A percentile compares a stretch with the other conserved stretches of the same genome.
phyloP scores from a whole-genome alignment of 495 filamentous ascomycete genomes.

The Xylaria castorea region DNA sequence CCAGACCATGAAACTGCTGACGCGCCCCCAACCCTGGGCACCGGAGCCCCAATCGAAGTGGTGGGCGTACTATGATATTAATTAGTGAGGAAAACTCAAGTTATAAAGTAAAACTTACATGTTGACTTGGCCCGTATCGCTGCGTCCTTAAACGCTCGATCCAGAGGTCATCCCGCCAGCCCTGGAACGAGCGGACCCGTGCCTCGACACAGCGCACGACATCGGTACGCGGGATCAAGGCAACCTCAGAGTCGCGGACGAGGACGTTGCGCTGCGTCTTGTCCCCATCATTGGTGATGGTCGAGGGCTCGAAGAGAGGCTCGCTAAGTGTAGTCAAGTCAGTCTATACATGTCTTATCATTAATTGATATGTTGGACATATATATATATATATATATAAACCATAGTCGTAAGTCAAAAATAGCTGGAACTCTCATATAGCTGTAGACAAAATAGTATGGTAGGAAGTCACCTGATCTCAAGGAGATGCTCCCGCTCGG shows the following conservation, averaged over 20 bases:
- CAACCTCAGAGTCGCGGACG: constrained; percentile 56
- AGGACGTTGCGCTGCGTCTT: constrained; percentile 41
- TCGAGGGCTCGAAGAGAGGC: constrained; percentile 51
- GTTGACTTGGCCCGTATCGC: constrained; percentile 48
- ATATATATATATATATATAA: not conserved
- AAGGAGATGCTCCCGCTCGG: constrained; percentile 49
- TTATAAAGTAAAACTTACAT: constrained; percentile 28
- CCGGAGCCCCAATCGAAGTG: constrained; percentile 56
- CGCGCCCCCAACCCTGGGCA: constrained; percentile 52
- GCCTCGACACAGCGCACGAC: constrained; percentile 52
- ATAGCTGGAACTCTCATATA: not conserved
- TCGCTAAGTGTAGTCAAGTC: constrained; percentile 37
- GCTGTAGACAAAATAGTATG: not conserved
- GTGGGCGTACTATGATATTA: constrained; percentile 39
- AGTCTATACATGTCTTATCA: not conserved
- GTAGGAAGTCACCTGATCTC: constrained; percentile 47
- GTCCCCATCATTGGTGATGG: constrained; percentile 49
- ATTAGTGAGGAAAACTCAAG: not conserved
- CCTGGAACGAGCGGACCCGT: constrained; percentile 51
- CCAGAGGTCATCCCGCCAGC: constrained; percentile 54
- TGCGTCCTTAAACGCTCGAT: constrained; percentile 53
- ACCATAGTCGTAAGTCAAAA: not conserved
- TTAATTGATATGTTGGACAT: not conserved
- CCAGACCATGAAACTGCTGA: constrained; percentile 58
- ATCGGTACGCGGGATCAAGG: constrained; percentile 51